Base-by-base conservation (phyloP, 2,329 filamentous ascomycete species). In the Aspergillus niger region DNA sequence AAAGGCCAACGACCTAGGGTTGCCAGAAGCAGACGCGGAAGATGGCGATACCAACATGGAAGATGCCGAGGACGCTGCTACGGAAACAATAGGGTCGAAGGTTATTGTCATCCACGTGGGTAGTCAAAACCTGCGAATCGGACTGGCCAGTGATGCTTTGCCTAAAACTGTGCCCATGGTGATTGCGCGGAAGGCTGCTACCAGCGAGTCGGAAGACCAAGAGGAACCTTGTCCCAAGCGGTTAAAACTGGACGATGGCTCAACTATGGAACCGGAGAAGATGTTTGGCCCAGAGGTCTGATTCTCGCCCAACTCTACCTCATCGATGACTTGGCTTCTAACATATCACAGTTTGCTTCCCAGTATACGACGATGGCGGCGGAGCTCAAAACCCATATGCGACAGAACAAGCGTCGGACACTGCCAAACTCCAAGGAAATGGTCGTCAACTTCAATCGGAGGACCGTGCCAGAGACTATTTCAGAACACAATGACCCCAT, bases 351-450 rank as follows among this genome's bases (percentile, higher is more conserved):
- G 79, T 88, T 87, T 68, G 81, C 85, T 30, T 82, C 82, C 50
- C 82, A 85, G 72, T 98, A 93, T 77, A 86, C 86, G 59, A 89
- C 89, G 71, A 90, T 95, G 89, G 91, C 87, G 62, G 87, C 88
- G 57, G 93, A 97, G 48, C 86, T 99, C 63, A 97, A 96, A 78
- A 80, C 89, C 2, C 90, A 92, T 55, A 96, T 98, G 91, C 89
- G 94, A 63, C 86, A 88, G 67, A 97, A 97, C 79, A 98, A 98
- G 82, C 89, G 92, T 72, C 91, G 96, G 74, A 93, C 97, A 15
- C 80, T 98, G 53, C 95, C 95, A n/a, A 98, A 98, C 74, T 97
- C 93, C 0, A 96, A 97, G 76, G 95, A 99, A 72, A 82, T 97
- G 60, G 94, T 97, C 1, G 87, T 93, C 65, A 98, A 97, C 72